A percentile compares a stretch with the other conserved stretches of the same genome.
These are phyloP conservation scores for Chrysophaeum taylorii DNA, from an alignment of 352 stramenopile genomes.

Conservation along the genomic window DNA sequence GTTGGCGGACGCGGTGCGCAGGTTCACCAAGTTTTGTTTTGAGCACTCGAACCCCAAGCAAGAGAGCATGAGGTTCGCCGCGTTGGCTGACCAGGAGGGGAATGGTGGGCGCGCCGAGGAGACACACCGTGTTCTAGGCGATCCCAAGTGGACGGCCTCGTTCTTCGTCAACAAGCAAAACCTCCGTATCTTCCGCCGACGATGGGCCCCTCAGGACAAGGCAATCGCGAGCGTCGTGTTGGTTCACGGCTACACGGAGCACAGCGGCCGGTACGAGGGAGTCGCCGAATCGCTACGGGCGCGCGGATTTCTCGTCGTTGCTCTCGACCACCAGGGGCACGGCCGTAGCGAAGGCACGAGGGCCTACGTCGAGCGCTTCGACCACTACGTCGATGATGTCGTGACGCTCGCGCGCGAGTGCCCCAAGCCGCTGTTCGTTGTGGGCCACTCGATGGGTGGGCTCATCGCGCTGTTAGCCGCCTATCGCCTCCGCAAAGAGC, in stretches of 20 bases:
- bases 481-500: too few relatives aligned
- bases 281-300: background rate
- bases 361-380: conserved; percentile 5
- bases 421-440: background rate
- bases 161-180: background rate
- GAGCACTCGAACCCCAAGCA: too few relatives aligned
- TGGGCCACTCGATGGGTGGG: background rate
- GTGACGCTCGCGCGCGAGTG: too few relatives aligned
- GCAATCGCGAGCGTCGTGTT: background rate
- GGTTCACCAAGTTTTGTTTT: too few relatives aligned
- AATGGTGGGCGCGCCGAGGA: too few relatives aligned
- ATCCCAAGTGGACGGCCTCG: too few relatives aligned
- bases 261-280: conserved; percentile 1
- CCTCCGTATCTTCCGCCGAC: conserved; percentile 4
- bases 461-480: too few relatives aligned
- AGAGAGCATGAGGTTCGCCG: too few relatives aligned
- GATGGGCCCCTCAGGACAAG: background rate
- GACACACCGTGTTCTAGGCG: too few relatives aligned
- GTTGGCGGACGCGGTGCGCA: too few relatives aligned
- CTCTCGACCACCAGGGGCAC: conserved; percentile 18
- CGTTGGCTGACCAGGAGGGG: too few relatives aligned
- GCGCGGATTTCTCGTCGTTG: background rate
- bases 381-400: conserved; percentile 15
- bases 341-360: conserved; percentile 11
- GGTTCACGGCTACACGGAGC: conserved; percentile 14